phyloP scores from a whole-genome alignment of 129 eudicot species.

The Sambucus nigra region DNA sequence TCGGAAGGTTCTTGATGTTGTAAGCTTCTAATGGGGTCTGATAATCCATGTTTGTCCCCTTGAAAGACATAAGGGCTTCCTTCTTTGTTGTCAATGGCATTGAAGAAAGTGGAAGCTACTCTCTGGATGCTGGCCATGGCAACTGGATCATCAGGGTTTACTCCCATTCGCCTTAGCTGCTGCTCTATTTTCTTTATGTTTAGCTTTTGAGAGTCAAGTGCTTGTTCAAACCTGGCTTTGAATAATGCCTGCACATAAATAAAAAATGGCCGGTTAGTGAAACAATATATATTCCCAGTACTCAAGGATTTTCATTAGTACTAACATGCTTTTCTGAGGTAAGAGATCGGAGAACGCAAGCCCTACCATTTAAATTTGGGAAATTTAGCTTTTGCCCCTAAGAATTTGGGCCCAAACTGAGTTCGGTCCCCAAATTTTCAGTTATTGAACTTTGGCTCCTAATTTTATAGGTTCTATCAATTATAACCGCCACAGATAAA shows the following conservation, averaged over 20 bases:
- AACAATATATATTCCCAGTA: too few species aligned
- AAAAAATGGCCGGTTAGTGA: too few species aligned
- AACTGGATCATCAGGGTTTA: conserved; percentile 92
- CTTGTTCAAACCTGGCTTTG: conserved; percentile 98
- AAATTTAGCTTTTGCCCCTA: too few species aligned
- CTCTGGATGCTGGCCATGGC: conserved; percentile 97
- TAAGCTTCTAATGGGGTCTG: conserved; percentile 12
- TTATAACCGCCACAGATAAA: too few species aligned
- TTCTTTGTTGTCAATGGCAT: conserved; percentile 81
- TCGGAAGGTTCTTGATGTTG: conserved; percentile 35
- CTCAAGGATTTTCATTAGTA: too few species aligned
- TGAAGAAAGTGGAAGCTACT: conserved; percentile 91
- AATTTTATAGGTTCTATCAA: too few species aligned
- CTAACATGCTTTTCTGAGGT: too few species aligned
- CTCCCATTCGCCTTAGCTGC: conserved; percentile 71
- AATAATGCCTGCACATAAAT: conserved; percentile 65
- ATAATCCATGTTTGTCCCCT: conserved; percentile 29
- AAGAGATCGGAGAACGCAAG: too few species aligned
- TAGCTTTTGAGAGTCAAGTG: conserved; percentile 84
- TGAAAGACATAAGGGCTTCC: conserved; percentile 83
- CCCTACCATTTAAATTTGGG: too few species aligned
- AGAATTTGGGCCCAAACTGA: too few species aligned
- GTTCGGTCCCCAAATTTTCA: too few species aligned
- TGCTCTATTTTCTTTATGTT: conserved; percentile 90
- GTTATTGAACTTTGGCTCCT: too few species aligned